A percentile compares a stretch with the other conserved stretches of the same genome.
Evolutionary conservation across 164 flowering plant species (phyloP).

Genomic region (Liriodendron chinense): DNA sequence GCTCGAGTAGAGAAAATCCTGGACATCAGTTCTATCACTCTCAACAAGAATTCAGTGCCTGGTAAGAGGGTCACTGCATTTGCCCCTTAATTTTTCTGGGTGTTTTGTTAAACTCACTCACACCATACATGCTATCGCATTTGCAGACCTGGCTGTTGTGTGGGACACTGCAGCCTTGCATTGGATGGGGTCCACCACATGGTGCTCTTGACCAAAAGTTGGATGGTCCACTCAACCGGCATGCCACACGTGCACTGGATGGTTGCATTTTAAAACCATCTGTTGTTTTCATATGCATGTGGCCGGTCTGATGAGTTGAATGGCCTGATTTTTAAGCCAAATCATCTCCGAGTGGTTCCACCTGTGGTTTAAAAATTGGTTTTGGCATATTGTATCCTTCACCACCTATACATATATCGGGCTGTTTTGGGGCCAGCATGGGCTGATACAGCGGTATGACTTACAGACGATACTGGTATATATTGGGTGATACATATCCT

Average conservation of each 20-base stretch:
- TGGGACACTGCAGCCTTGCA: background rate
- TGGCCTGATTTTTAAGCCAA: background rate
- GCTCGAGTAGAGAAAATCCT: conserved; percentile 90
- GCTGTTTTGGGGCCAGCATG: too few species aligned
- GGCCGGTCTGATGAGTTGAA: background rate
- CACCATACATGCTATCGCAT: background rate
- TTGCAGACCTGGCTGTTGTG: background rate
- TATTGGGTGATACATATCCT: too few species aligned
- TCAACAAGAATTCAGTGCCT: conserved; percentile 93
- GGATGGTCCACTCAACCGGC: background rate
- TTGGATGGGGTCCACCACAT: background rate
- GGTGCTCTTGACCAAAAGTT: background rate
- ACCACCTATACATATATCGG: too few species aligned
- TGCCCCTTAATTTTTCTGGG: background rate
- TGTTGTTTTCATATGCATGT: background rate
- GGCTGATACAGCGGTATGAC: too few species aligned
- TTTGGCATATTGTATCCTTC: too few species aligned
- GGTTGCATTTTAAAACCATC: background rate
- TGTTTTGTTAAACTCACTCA: background rate
- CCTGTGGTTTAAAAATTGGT: too few species aligned
- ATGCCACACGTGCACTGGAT: background rate
- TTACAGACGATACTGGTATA: too few species aligned
- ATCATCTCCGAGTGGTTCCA: too few species aligned
- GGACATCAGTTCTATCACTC: conserved; percentile 88
- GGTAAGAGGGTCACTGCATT: conserved; percentile 34